Percentiles rank a stretch among this genome's conserved stretches.
phyloP scores from a whole-genome alignment of 2,329 filamentous ascomycete genomes.

The Pseudogymnoascus sp. region DNA sequence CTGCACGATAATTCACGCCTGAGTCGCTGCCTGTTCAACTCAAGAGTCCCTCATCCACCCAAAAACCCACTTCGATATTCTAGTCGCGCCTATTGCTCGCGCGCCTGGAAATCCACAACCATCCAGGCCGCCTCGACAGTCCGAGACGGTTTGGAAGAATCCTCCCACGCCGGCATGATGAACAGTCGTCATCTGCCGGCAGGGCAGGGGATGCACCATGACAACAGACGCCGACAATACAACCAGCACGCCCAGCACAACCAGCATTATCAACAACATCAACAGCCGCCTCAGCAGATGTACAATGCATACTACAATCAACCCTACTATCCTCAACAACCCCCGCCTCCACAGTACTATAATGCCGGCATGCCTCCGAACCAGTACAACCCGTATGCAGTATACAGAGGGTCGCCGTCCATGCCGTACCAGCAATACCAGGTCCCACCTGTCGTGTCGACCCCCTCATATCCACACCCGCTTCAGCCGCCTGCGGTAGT shows the following conservation, averaged over 20 bases:
- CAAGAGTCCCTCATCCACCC: neutral
- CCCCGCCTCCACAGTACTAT: conserved; percentile 51
- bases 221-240: conserved; percentile 26
- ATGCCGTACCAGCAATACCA: conserved; percentile 46
- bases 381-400: conserved; percentile 41
- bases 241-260: conserved; percentile 19
- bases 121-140: conserved; percentile 18
- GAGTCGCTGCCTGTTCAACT: neutral
- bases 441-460: conserved; percentile 31
- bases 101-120: neutral
- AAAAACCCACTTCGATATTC: conserved; percentile 1
- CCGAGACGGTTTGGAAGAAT: conserved; percentile 21
- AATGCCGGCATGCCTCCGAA: conserved; percentile 38
- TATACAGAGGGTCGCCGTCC: conserved; percentile 42
- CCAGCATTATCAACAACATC: conserved; percentile 25
- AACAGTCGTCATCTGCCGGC: conserved; percentile 68
- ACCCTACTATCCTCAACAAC: conserved; percentile 46
- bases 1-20: neutral
- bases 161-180: conserved; percentile 65
- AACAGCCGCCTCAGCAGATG: conserved; percentile 34
- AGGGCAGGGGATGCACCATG: conserved; percentile 48
- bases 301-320: conserved; percentile 45
- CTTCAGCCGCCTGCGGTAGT: conserved; percentile 42
- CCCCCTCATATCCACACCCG: conserved; percentile 38
- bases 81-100: neutral